Evolutionary conservation across 1,139 yeast genomes (phyloP).

Genomic region (Kluyveromyces marxianus): DNA sequence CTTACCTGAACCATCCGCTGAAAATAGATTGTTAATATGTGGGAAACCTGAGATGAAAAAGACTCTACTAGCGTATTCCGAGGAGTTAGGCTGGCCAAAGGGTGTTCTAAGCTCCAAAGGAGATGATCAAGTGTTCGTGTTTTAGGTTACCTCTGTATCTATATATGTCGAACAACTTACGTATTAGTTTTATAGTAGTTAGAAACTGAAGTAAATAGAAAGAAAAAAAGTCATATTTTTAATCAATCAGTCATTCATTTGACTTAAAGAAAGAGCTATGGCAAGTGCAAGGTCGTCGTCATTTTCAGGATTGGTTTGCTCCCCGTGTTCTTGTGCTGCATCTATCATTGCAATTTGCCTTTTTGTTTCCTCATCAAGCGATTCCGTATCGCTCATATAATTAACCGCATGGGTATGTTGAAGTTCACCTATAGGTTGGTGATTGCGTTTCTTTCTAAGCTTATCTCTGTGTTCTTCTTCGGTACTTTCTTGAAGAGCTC

Average conservation of each 20-base stretch:
- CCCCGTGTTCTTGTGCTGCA: background rate
- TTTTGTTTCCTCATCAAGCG: slow-evolving; percentile 4
- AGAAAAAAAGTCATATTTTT: background rate
- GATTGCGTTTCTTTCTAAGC: background rate
- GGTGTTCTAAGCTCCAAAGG: slow-evolving; percentile 44
- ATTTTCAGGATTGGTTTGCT: background rate
- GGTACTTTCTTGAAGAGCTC: slow-evolving; percentile 1
- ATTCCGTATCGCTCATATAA: slow-evolving; percentile 5
- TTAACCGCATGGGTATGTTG: background rate
- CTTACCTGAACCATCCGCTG: slow-evolving; percentile 43
- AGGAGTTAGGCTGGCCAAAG: slow-evolving; percentile 56
- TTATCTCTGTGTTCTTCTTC: background rate
- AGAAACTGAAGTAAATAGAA: no score
- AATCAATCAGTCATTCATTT: slow-evolving; percentile 13
- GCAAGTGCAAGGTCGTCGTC: slow-evolving; percentile 29
- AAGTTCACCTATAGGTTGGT: background rate
- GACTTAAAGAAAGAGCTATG: slow-evolving; percentile 28
- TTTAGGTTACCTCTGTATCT: slow-evolving; percentile 29
- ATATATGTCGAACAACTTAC: background rate
- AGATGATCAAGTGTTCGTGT: slow-evolving; percentile 65
- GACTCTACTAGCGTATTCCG: slow-evolving; percentile 41
- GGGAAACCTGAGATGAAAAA: slow-evolving; percentile 73
- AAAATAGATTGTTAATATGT: slow-evolving; percentile 54
- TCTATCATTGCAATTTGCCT: slow-evolving; percentile 4
- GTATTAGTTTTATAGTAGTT: background rate